phyloP scores from a whole-genome alignment of 2,329 filamentous ascomycete genomes.

The Ophiostoma triangulosporum region DNA sequence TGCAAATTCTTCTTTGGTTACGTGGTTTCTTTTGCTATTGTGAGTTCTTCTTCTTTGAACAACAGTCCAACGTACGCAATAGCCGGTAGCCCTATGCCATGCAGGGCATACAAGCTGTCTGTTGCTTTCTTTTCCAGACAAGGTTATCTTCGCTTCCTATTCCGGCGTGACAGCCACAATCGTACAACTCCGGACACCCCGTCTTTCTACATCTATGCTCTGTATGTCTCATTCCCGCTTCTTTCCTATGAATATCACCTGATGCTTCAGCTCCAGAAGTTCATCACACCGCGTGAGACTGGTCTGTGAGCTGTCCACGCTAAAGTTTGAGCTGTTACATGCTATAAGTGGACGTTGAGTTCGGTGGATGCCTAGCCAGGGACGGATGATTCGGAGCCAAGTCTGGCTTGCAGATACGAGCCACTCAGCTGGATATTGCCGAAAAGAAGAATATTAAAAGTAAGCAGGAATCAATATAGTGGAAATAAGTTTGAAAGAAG shows the following conservation, averaged over 20 bases:
- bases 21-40: neutral
- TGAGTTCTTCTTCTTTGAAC: no score
- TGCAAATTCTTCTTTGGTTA: neutral
- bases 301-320: neutral
- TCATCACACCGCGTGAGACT: neutral
- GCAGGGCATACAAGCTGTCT: neutral
- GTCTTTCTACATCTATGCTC: neutral
- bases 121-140: neutral
- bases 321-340: no score
- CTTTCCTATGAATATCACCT: neutral
- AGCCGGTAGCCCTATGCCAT: neutral
- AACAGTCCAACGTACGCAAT: no score
- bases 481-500: no score
- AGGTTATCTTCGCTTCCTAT: neutral
- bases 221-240: neutral
- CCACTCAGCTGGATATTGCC: neutral
- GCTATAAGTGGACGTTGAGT: neutral
- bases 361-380: neutral
- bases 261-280: neutral
- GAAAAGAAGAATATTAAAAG: neutral
- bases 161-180: neutral
- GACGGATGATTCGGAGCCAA: neutral
- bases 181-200: neutral
- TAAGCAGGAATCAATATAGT: no score
- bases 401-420: neutral